Conservation (phyloP, 805 yeast species). For the Saccharomycopsis sp. region DNA sequence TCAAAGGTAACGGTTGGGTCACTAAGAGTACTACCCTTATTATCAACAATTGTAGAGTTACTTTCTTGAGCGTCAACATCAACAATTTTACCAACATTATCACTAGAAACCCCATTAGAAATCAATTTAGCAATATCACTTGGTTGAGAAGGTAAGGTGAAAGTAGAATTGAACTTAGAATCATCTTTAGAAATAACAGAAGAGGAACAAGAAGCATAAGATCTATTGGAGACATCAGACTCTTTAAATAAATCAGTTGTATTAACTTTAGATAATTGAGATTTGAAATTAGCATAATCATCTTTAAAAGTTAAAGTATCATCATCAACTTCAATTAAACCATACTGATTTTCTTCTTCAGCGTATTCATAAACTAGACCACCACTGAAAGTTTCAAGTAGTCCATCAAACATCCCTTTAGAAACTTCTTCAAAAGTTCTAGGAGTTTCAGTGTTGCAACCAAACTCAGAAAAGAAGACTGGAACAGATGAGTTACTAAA, state of each 20-base stretch:
- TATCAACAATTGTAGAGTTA: slow-evolving; percentile 31
- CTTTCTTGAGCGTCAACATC: slow-evolving; percentile 29
- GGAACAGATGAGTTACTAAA: slow-evolving; percentile 55
- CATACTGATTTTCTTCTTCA: slow-evolving; percentile 67
- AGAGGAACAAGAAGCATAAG: slow-evolving; percentile 32
- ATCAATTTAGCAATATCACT: slow-evolving; percentile 33
- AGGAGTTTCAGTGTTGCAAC: slow-evolving; percentile 70
- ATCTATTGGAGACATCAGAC: slow-evolving; percentile 25
- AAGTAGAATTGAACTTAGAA: slow-evolving; percentile 34
- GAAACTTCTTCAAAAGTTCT: slow-evolving; percentile 78
- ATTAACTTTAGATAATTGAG: slow-evolving; percentile 28
- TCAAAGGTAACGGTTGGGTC: slow-evolving; percentile 30
- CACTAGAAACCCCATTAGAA: slow-evolving; percentile 35
- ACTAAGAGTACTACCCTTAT: slow-evolving; percentile 25
- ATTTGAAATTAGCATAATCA: slow-evolving; percentile 43
- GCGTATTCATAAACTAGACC: slow-evolving; percentile 91
- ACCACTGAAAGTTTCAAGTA: slow-evolving; percentile 65
- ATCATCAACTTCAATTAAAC: slow-evolving; percentile 48
- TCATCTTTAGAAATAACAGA: slow-evolving; percentile 27
- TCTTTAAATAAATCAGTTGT: slow-evolving; percentile 30
- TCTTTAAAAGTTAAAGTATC: slow-evolving; percentile 30
- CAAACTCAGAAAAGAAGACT: slow-evolving; percentile 64
- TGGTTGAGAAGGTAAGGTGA: slow-evolving; percentile 39
- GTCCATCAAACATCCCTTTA: slow-evolving; percentile 55
- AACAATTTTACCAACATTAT: slow-evolving; percentile 35